Evolutionary conservation across 2,329 filamentous ascomycete genomes (phyloP).

Genomic region (Microascus cirrosus): DNA sequence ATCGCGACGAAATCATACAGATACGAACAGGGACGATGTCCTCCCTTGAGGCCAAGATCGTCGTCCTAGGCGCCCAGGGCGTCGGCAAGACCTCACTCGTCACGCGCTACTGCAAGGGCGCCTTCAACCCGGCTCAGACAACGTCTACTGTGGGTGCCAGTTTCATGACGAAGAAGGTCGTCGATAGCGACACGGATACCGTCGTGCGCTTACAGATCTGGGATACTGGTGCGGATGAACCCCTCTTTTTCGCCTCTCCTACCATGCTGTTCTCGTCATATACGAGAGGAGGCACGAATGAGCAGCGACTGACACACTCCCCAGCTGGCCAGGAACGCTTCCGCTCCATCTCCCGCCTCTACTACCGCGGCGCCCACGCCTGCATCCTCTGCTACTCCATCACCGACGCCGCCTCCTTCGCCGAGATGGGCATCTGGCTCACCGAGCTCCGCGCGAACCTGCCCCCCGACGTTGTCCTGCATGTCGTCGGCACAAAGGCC

Average conservation of each 20-base stretch:
- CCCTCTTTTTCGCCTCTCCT: not conserved
- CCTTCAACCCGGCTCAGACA: slow-evolving; percentile 53
- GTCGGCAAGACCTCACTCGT: slow-evolving; percentile 73
- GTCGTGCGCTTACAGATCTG: slow-evolving; percentile 88
- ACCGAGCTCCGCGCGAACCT: slow-evolving; percentile 73
- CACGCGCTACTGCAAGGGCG: slow-evolving; percentile 63
- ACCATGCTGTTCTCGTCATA: slow-evolving; percentile 4
- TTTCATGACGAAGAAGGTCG: slow-evolving; percentile 68
- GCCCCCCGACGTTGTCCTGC: slow-evolving; percentile 67
- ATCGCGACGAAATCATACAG: no score
- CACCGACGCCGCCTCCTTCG: slow-evolving; percentile 73
- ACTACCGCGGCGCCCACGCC: slow-evolving; percentile 91
- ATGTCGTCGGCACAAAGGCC: slow-evolving; percentile 90
- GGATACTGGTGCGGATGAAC: slow-evolving; percentile 61
- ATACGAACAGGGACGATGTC: slow-evolving; percentile 16
- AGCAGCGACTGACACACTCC: slow-evolving; percentile 3
- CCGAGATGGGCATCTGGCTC: slow-evolving; percentile 88
- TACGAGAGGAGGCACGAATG: slow-evolving; percentile 2
- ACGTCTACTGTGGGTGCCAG: slow-evolving; percentile 69
- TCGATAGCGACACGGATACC: slow-evolving; percentile 76
- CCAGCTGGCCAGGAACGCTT: slow-evolving; percentile 85
- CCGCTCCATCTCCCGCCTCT: slow-evolving; percentile 84
- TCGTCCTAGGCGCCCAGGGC: slow-evolving; percentile 68
- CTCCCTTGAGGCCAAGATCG: slow-evolving; percentile 70
- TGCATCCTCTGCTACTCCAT: slow-evolving; percentile 94